Conservation (phyloP, 495 filamentous ascomycete genomes). For the Friedmanniomyces endolithicus region DNA sequence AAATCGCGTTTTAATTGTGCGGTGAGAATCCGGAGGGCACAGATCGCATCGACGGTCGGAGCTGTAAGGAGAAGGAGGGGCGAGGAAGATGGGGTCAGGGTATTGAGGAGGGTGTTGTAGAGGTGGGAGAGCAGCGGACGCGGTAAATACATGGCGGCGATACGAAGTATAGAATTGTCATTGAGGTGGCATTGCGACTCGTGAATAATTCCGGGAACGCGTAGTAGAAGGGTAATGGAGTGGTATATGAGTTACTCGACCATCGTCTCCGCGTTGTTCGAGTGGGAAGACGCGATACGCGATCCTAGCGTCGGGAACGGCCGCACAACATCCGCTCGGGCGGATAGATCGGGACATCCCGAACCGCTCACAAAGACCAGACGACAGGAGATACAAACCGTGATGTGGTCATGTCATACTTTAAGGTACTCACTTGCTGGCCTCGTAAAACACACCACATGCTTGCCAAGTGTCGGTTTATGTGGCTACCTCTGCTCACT, state of each 20-base stretch:
- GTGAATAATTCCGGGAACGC: not conserved
- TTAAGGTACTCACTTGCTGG: no score
- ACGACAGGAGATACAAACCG: no score
- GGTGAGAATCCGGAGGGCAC: conserved; percentile 88
- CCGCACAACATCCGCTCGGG: not conserved
- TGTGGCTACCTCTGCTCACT: no score
- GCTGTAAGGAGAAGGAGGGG: conserved; percentile 87
- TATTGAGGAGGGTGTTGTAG: conserved; percentile 72
- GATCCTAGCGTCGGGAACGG: not conserved
- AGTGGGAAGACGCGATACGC: conserved; percentile 1
- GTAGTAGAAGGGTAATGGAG: not conserved
- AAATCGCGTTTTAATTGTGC: conserved; percentile 88
- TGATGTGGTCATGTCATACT: no score
- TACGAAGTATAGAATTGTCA: not conserved
- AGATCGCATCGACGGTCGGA: conserved; percentile 89
- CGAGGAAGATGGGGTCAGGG: conserved; percentile 70
- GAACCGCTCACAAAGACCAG: no score
- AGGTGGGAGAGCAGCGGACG: conserved; percentile 77
- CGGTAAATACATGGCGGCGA: conserved; percentile 73
- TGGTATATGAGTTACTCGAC: no score
- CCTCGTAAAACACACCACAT: no score
- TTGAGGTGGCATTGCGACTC: no score
- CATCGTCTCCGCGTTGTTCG: not conserved
- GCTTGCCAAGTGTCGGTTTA: no score
- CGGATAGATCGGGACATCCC: not conserved